phyloP scores from a whole-genome alignment of 2,329 filamentous ascomycete genomes.

The Pestalotiopsis sp. region DNA sequence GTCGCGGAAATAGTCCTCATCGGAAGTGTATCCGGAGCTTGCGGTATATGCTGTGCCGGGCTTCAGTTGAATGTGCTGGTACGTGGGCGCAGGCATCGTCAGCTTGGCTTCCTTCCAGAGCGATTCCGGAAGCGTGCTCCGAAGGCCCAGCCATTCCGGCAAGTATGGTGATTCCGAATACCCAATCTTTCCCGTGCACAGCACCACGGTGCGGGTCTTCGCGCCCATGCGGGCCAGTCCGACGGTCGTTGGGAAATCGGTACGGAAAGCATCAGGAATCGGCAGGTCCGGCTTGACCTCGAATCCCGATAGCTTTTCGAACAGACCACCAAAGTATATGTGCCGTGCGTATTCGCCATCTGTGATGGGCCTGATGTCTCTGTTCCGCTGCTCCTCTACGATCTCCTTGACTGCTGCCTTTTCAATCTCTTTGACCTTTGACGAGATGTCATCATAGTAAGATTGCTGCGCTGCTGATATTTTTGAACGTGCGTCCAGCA shows the following conservation, averaged over 20 bases:
- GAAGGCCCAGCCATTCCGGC: slow-evolving; percentile 41
- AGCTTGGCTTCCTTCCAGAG: slow-evolving; percentile 65
- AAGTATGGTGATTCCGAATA: slow-evolving; percentile 44
- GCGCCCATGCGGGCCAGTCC: slow-evolving; percentile 37
- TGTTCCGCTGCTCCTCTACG: slow-evolving; percentile 65
- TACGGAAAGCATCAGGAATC: slow-evolving; percentile 64
- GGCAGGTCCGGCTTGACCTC: slow-evolving; percentile 56
- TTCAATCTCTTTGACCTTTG: slow-evolving; percentile 53
- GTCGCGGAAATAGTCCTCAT: slow-evolving; percentile 56
- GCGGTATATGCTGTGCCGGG: slow-evolving; percentile 50
- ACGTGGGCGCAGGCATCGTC: slow-evolving; percentile 63
- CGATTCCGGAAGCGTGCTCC: slow-evolving; percentile 48
- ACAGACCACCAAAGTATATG: slow-evolving; percentile 52
- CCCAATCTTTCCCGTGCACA: slow-evolving; percentile 38
- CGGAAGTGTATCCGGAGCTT: slow-evolving; percentile 50
- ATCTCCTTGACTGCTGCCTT: slow-evolving; percentile 66
- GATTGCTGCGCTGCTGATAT: slow-evolving; percentile 44
- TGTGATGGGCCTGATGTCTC: slow-evolving; percentile 65
- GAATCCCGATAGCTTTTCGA: slow-evolving; percentile 54
- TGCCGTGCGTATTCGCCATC: slow-evolving; percentile 69
- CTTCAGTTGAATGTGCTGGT: slow-evolving; percentile 66
- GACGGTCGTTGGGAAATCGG: slow-evolving; percentile 43
- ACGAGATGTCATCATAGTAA: slow-evolving; percentile 30
- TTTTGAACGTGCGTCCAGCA: slow-evolving; percentile 61
- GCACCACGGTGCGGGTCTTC: slow-evolving; percentile 36